These are phyloP conservation scores for Aristolochia contorta DNA, from an alignment of 164 flowering plant species.

Conservation along the genomic window DNA sequence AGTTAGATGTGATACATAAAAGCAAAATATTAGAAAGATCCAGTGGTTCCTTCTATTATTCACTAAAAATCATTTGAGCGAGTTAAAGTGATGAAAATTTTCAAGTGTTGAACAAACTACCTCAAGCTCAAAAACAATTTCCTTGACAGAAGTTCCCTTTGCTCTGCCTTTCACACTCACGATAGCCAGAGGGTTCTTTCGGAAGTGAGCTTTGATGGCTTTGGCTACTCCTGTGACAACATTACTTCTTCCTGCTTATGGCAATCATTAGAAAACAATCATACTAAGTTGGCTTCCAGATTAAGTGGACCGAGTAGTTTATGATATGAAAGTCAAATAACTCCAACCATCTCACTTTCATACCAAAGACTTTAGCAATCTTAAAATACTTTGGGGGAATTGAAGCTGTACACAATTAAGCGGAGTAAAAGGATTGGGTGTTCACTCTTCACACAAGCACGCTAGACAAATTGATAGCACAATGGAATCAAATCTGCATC, in stretches of 20 bases:
- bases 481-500: no score
- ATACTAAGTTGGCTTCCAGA: neutral
- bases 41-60: neutral
- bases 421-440: no score
- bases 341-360: no score
- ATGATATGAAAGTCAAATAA: neutral
- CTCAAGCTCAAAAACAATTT: slow-evolving; percentile 69
- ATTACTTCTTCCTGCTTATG: slow-evolving; percentile 62
- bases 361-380: no score
- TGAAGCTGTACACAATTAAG: no score
- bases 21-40: neutral
- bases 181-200: slow-evolving; percentile 76
- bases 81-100: neutral
- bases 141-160: slow-evolving; percentile 82
- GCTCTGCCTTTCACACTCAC: slow-evolving; percentile 95
- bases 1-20: neutral
- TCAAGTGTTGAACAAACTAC: slow-evolving; percentile 16
- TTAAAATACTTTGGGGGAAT: no score
- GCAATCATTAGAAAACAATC: neutral
- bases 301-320: neutral
- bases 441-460: no score
- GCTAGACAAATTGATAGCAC: no score
- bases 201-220: slow-evolving; percentile 64
- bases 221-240: slow-evolving; percentile 72
- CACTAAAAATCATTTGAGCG: neutral